A percentile compares a stretch with the other conserved stretches of the same genome.
Conservation (phyloP, 805 yeast species). For the Candida khao-thaluensis region DNA sequence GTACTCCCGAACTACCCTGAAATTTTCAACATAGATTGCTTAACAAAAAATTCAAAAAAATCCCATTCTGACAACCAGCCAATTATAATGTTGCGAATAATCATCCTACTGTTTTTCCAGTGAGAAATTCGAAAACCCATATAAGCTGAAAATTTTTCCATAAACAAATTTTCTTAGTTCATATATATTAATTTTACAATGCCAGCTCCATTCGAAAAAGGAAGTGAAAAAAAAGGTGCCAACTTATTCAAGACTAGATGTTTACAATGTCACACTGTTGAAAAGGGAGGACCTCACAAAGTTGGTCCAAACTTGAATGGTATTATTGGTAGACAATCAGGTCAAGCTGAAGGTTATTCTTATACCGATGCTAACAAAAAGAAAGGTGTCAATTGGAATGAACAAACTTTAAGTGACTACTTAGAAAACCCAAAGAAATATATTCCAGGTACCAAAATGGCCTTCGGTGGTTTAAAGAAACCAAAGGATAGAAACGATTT, state of each 20-base stretch:
- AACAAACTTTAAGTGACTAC: conserved; percentile 89
- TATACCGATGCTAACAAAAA: conserved; percentile 98
- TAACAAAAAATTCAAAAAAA: conserved; percentile 1
- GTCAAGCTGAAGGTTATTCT: conserved; percentile 88
- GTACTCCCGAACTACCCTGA: neutral
- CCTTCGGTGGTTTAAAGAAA: conserved; percentile 99
- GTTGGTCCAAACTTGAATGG: conserved; percentile 99
- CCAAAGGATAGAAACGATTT: conserved; percentile 98
- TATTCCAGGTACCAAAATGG: conserved; percentile 99
- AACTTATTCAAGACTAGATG: conserved; percentile 98
- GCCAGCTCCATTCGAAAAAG: conserved; percentile 48
- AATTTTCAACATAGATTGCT: neutral
- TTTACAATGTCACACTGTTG: conserved; percentile 97
- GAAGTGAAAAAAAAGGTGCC: conserved; percentile 80
- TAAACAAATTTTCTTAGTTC: conserved; percentile 3
- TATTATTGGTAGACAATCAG: conserved; percentile 88
- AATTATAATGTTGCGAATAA: conserved; percentile 9
- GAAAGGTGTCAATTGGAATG: conserved; percentile 87
- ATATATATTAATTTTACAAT: conserved; percentile 19
- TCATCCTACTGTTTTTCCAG: conserved; percentile 7
- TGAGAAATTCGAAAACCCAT: conserved; percentile 5
- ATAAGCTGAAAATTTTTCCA: conserved; percentile 10
- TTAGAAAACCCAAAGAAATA: conserved; percentile 99
- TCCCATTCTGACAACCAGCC: conserved; percentile 1
- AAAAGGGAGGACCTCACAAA: conserved; percentile 94